phyloP scores from a whole-genome alignment of 2,329 filamentous ascomycete species.

The Aspergillus persii region DNA sequence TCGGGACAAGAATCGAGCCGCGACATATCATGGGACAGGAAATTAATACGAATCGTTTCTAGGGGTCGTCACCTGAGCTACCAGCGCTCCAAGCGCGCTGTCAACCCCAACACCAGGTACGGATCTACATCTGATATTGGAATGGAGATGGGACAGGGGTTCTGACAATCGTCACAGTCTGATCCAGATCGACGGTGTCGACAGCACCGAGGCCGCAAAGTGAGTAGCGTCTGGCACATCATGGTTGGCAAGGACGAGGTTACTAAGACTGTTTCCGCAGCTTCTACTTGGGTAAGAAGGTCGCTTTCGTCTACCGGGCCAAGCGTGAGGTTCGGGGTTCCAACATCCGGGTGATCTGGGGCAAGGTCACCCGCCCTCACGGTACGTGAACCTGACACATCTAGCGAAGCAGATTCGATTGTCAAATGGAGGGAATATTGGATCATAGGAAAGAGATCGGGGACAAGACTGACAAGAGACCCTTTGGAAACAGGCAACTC shows the following conservation, averaged over 20 bases:
- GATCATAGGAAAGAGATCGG: neutral
- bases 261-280: conserved; percentile 33
- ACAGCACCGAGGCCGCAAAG: conserved; percentile 83
- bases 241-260: conserved; percentile 3
- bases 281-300: conserved; percentile 99
- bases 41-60: conserved; percentile 38
- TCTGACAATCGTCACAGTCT: conserved; percentile 54
- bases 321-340: conserved; percentile 92
- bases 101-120: conserved; percentile 75
- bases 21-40: conserved; percentile 18
- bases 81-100: conserved; percentile 90
- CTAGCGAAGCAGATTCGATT: conserved; percentile 4
- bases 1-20: conserved; percentile 14
- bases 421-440: neutral
- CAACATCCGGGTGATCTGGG: conserved; percentile 99
- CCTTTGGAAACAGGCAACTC: conserved; percentile 70
- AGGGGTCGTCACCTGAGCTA: conserved; percentile 99
- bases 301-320: conserved; percentile 97
- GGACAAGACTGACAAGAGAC: conserved; percentile 9
- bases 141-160: conserved; percentile 13
- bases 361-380: conserved; percentile 94
- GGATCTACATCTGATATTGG: conserved; percentile 15
- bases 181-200: conserved; percentile 98
- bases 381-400: conserved; percentile 56
- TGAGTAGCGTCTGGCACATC: conserved; percentile 44